Evolutionary conservation across 805 yeast species (phyloP).

Genomic region (Blastobotrys attinorum): DNA sequence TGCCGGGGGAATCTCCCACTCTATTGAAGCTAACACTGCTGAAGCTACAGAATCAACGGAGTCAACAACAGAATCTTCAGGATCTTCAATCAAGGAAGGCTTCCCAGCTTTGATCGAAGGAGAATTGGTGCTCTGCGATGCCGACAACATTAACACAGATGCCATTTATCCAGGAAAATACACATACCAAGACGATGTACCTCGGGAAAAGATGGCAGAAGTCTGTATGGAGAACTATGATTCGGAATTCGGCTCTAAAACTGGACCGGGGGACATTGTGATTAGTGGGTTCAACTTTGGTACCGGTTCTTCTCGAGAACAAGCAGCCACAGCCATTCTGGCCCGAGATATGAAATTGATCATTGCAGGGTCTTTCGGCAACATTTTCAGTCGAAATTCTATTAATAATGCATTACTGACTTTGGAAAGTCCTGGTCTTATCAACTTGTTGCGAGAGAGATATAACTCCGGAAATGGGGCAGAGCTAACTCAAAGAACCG

Average conservation of each 20-base stretch:
- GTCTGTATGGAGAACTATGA: slow-evolving; percentile 99
- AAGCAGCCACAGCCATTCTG: slow-evolving; percentile 96
- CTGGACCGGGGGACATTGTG: slow-evolving; percentile 80
- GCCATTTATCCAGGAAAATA: slow-evolving; percentile 99
- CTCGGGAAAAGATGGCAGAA: slow-evolving; percentile 93
- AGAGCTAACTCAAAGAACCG: slow-evolving; percentile 92
- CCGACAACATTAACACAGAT: slow-evolving; percentile 89
- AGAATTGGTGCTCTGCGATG: slow-evolving; percentile 90
- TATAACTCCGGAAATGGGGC: slow-evolving; percentile 41
- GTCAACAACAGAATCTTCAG: slow-evolving; percentile 35
- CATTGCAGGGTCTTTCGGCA: slow-evolving; percentile 96
- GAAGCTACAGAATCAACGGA: slow-evolving; percentile 26
- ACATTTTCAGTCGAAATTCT: slow-evolving; percentile 90
- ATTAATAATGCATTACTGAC: slow-evolving; percentile 94
- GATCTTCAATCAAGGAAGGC: slow-evolving; percentile 79
- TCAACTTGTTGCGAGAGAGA: slow-evolving; percentile 64
- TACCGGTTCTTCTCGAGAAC: slow-evolving; percentile 97
- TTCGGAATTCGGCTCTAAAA: slow-evolving; percentile 72
- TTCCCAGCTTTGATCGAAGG: slow-evolving; percentile 88
- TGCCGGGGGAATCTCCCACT: slow-evolving; percentile 41
- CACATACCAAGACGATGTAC: slow-evolving; percentile 96
- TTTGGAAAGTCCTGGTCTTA: slow-evolving; percentile 83
- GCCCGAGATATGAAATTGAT: slow-evolving; percentile 91
- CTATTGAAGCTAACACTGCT: slow-evolving; percentile 25
- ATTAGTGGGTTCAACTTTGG: slow-evolving; percentile 94